Evolutionary conservation across 106 monocot genomes (phyloP), one percentile per base, ranked within the genome.

Genomic region (Platanthera zijinensis): DNA sequence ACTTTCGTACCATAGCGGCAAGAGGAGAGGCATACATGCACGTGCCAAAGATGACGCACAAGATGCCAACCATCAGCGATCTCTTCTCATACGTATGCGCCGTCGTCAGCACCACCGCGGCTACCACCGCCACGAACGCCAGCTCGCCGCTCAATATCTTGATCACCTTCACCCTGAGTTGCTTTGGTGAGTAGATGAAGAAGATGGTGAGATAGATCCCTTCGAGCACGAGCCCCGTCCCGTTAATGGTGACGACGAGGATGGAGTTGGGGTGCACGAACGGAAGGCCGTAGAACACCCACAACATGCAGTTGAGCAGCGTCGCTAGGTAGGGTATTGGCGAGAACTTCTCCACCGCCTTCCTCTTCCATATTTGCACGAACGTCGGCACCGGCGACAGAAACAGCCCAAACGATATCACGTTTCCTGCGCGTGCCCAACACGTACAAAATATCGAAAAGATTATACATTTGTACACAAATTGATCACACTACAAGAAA

Each of bases 241-340:
- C 86, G 25, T 87, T 90, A 61, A 90, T 90, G 80, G 90, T 86
- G 82, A 84, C 73, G 74, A 90, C 78, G 64, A 90, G 86, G 8
- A 84, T 62, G 68, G 79, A 82, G 82, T 81, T 46, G n/a, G 84
- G 82, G 68, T 81, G 82, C 12, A 90, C 84, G 46, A 80, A 2
- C 25, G 89, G 89, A n/a, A 86, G 50, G 30, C 89, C 89, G 76
- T 90, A 90, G 86, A 86, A 78, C 56, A 86, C 82, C 89, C 89
- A 90, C 17, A 90, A 48, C 61, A 82, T 72, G 63, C 89, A 90
- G 72, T 90, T 90, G 71, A 90, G 73, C 21, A 90, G 51, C 0
- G 86, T 86, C 19, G 89, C 89, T 8, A 90, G 51, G 82, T 90
- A 90, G 0, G 89, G 89, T 9, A 80, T 64, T 14, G 89, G 84